Percentiles rank a stretch among this genome's conserved stretches.
phyloP scores from a whole-genome alignment of 2,329 filamentous ascomycete species.

The Pseudogymnoascus sp. region DNA sequence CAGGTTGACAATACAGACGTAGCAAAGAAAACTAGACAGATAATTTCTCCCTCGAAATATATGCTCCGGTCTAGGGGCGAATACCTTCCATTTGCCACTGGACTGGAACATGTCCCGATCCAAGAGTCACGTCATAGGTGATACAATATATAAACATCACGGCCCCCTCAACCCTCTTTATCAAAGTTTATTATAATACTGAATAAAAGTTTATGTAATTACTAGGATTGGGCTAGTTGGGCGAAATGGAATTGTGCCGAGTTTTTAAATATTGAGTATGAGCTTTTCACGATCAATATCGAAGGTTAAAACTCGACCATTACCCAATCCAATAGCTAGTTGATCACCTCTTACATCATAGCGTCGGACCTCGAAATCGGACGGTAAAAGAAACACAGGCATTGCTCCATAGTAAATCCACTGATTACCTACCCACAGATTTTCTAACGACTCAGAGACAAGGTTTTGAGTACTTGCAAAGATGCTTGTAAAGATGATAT shows the following conservation, averaged over 20 bases:
- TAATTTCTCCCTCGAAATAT: too few species aligned
- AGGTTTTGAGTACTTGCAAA: conserved; percentile 12
- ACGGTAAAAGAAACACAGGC: conserved; percentile 15
- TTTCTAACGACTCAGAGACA: conserved; percentile 14
- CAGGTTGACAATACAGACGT: too few species aligned
- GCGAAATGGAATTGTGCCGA: neutral
- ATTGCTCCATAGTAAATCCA: conserved; percentile 18
- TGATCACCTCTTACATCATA: conserved; percentile 17
- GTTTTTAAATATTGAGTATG: conserved; percentile 14
- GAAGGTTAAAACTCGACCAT: conserved; percentile 19
- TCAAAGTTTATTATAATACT: neutral
- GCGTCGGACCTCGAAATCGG: conserved; percentile 15
- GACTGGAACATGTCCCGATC: too few species aligned
- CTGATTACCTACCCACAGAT: conserved; percentile 14
- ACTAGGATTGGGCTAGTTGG: too few species aligned
- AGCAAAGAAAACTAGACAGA: too few species aligned
- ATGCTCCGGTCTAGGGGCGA: too few species aligned
- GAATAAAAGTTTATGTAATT: neutral
- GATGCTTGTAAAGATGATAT: conserved; percentile 14
- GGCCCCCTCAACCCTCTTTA: neutral
- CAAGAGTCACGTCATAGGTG: too few species aligned
- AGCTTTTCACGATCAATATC: conserved; percentile 17
- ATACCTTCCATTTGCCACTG: too few species aligned
- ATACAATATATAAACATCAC: too few species aligned
- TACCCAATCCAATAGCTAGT: conserved; percentile 16